Conservation (phyloP, 176 grass and related monocot species). For the Areca catechu region DNA sequence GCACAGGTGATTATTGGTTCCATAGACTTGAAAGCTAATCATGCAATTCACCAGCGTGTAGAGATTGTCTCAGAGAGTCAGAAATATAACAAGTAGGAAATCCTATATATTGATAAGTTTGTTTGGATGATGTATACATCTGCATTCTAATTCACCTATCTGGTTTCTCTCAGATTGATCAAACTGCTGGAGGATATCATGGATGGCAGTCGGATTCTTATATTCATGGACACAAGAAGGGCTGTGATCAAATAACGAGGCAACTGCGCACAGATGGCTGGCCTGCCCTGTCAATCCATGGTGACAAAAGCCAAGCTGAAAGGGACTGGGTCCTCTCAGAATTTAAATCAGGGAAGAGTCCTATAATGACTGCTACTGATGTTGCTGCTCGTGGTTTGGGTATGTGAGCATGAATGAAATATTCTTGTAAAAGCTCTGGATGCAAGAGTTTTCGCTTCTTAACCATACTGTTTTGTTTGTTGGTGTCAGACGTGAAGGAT, state of each 20-base stretch:
- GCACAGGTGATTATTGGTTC: conserved; percentile 89
- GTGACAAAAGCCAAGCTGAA: conserved; percentile 96
- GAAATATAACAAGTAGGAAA: conserved; percentile 98
- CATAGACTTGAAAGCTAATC: conserved; percentile 96
- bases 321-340: conserved; percentile 98
- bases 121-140: not conserved
- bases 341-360: conserved; percentile 94
- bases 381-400: conserved; percentile 93
- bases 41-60: conserved; percentile 86
- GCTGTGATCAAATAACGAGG: conserved; percentile 87
- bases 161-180: conserved; percentile 54
- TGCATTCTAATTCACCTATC: no score
- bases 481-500: conserved; percentile 85
- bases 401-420: conserved; percentile 22
- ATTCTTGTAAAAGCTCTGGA: not conserved
- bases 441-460: no score
- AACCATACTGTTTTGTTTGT: not conserved
- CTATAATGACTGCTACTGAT: conserved; percentile 97
- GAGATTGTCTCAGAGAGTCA: conserved; percentile 94
- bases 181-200: conserved; percentile 97
- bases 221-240: conserved; percentile 98
- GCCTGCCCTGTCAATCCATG: conserved; percentile 95
- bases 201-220: conserved; percentile 93
- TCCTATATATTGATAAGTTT: not conserved
- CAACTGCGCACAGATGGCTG: conserved; percentile 92